Base-by-base conservation (phyloP, 306 rosid genomes). In the Delonix regia region DNA sequence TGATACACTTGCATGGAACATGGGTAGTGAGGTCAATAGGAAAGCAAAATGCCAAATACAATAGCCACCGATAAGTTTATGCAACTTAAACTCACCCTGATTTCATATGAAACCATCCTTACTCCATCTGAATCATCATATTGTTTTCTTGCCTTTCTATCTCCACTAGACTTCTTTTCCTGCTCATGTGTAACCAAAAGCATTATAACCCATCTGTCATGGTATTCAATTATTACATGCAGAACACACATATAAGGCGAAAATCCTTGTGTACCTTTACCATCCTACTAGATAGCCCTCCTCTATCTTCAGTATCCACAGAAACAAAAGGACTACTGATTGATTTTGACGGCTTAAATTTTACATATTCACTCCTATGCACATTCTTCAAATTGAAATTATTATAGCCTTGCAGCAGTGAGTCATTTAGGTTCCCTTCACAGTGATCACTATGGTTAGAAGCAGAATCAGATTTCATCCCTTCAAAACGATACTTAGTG, bases 51-150 rank as follows among this genome's bases (percentile, higher is more conserved):
- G 62, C 44, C 71, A 81, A n/a, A 59, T 41, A 30, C 33, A 19
- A 51, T 27, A 83, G 63, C 16, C n/a, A 30, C 34, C 41, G 53
- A 64, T 13, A 41, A 74, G 33, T 78, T 76, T 75, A 70, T 66
- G 66, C 62, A 77, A 71, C 74, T 72, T 70, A 69, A 84, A 89
- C 96, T 83, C 83, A 92, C 97, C 76, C 3, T 71, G 75, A 79
- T 80, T 78, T 93, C 97, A 84, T 86, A 85, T 60, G 90, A 57
- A 68, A 73, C 83, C 85, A 80, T 85, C 86, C 73, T 84, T 75
- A 71, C 85, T 87, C 81, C 89, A 73, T 77, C 86, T 57, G 82
- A 83, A 64, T 80, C 65, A 33, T 55, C 70, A 56, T 42, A 51
- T 49, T 80, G 84, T 56, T 89, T 92, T 69, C 75, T 78, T 24